Percentiles rank a stretch among this genome's conserved stretches.
Conservation (phyloP, 1,139 yeast species). For the Yamadazyma friedrichii region DNA sequence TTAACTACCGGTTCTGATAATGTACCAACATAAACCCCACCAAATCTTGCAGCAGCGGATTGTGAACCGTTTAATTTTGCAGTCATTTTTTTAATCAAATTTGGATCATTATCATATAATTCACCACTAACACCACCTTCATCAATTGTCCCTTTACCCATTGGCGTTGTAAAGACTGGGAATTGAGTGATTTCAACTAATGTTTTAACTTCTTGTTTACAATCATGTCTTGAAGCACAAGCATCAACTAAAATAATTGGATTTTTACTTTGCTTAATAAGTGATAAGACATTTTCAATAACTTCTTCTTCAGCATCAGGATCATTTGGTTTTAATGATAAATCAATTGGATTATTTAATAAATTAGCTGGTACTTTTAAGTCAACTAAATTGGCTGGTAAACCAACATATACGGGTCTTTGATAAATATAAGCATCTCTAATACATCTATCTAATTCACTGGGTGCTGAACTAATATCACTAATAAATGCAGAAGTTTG, state of each 20-base stretch:
- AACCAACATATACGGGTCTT: conserved; percentile 80
- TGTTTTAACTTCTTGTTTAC: conserved; percentile 57
- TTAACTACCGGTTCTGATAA: conserved; percentile 74
- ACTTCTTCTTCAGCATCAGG: conserved; percentile 73
- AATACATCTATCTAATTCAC: conserved; percentile 70
- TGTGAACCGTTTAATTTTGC: conserved; percentile 23
- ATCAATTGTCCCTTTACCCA: conserved; percentile 83
- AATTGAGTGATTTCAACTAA: conserved; percentile 71
- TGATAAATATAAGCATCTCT: conserved; percentile 69
- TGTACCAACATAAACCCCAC: conserved; percentile 86
- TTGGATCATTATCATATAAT: conserved; percentile 25
- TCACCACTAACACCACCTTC: conserved; percentile 48
- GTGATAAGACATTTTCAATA: conserved; percentile 50
- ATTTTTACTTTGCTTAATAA: conserved; percentile 57
- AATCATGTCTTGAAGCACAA: conserved; percentile 78
- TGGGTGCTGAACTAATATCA: conserved; percentile 63
- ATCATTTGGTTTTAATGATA: conserved; percentile 61
- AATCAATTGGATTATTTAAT: conserved; percentile 64
- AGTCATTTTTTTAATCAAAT: conserved; percentile 24
- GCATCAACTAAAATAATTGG: conserved; percentile 85
- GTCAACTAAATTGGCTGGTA: conserved; percentile 82
- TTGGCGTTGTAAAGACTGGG: conserved; percentile 85
- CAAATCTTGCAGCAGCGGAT: conserved; percentile 60
- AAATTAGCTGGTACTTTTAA: conserved; percentile 53
- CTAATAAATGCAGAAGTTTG: conserved; percentile 63